Evolutionary conservation across 495 filamentous ascomycete species (phyloP).

Genomic region (Tuber borchii): DNA sequence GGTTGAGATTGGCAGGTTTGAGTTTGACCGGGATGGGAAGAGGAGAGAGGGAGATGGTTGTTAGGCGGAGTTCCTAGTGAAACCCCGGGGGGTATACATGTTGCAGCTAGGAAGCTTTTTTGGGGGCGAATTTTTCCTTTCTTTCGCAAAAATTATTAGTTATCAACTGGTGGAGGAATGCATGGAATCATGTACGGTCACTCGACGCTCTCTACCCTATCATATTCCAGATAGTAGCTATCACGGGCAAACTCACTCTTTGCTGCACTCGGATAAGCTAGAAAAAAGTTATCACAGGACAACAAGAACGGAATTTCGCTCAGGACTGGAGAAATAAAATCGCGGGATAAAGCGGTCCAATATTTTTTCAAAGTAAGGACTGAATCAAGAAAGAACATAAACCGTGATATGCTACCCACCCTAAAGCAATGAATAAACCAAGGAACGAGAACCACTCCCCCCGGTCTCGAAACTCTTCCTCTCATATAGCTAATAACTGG

Average conservation of each 20-base stretch:
- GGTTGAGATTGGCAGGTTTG: slow-evolving; percentile 51
- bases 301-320: slow-evolving; percentile 30
- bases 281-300: neutral
- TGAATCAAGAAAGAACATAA: too few relatives aligned
- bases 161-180: slow-evolving; percentile 48
- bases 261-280: neutral
- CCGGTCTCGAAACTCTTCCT: too few relatives aligned
- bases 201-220: neutral
- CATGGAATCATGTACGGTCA: neutral
- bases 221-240: slow-evolving; percentile 3
- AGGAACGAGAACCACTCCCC: too few relatives aligned
- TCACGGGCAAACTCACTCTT: neutral
- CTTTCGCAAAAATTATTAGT: slow-evolving; percentile 45
- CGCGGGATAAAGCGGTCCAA: too few relatives aligned
- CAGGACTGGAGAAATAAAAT: neutral
- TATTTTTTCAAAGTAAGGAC: too few relatives aligned
- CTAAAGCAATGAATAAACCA: too few relatives aligned
- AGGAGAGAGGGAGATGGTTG: slow-evolving; percentile 45
- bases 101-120: neutral
- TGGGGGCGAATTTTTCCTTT: neutral
- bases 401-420: too few relatives aligned
- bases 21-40: slow-evolving; percentile 54
- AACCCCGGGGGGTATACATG: neutral
- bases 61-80: neutral
- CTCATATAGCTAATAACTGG: too few relatives aligned